phyloP scores from a whole-genome alignment of 1,284 basidiomycete genomes.

The Puccinia coronata region DNA sequence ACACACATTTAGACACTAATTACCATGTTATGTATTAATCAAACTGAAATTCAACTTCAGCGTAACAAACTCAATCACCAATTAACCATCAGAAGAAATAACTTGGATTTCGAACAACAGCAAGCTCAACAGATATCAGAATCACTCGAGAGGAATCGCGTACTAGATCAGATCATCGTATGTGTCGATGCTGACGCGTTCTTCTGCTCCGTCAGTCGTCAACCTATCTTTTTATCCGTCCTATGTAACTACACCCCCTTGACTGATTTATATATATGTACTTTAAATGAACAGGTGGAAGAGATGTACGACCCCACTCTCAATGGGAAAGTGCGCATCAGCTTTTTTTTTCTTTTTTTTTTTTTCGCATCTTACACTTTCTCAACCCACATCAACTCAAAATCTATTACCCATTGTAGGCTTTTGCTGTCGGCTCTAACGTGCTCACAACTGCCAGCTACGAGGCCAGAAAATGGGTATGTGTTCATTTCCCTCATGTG shows the following conservation, averaged over 20 bases:
- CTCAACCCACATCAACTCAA: background rate
- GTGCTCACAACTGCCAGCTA: conserved; percentile 23
- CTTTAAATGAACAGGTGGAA: conserved; percentile 3
- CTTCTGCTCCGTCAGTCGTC: conserved; percentile 29
- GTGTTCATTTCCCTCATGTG: background rate
- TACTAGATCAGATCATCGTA: conserved; percentile 26
- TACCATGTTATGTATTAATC: too few species aligned
- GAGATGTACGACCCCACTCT: conserved; percentile 15
- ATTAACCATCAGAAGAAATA: background rate
- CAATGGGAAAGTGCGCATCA: conserved; percentile 14
- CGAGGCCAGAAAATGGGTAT: conserved; percentile 32
- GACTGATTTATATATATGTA: too few species aligned
- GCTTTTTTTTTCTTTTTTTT: too few species aligned
- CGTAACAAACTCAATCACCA: background rate
- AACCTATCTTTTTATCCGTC: background rate
- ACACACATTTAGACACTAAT: too few species aligned
- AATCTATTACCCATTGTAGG: background rate
- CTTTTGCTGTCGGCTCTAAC: conserved; percentile 29
- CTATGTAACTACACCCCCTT: too few species aligned
- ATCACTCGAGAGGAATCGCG: background rate
- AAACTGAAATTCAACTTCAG: too few species aligned
- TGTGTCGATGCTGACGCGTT: conserved; percentile 34
- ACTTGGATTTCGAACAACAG: conserved; percentile 3
- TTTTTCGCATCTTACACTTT: too few species aligned
- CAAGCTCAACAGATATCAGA: background rate